A percentile compares a stretch with the other conserved stretches of the same genome.
phyloP scores from a whole-genome alignment of 75 land plant species.

The Cryptomeria japonica region DNA sequence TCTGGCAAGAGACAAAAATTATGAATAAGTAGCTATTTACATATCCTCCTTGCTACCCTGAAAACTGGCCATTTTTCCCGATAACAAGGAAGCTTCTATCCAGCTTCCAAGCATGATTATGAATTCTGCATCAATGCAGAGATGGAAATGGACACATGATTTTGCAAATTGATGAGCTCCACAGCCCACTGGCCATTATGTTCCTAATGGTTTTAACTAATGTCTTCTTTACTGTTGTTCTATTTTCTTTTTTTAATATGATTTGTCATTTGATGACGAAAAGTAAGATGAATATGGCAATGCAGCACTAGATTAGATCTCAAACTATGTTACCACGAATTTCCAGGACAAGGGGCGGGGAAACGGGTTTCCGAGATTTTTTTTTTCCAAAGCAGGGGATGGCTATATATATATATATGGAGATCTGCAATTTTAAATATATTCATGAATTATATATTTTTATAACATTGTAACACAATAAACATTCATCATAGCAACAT shows the following conservation, averaged over 20 bases:
- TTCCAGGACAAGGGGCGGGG: too few relatives aligned
- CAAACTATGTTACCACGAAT: too few relatives aligned
- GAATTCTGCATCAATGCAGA: neutral
- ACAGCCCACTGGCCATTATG: neutral
- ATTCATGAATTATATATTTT: too few relatives aligned
- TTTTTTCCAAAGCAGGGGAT: too few relatives aligned
- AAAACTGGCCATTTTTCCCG: neutral
- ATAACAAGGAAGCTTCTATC: neutral
- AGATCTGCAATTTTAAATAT: too few relatives aligned
- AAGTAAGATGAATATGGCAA: neutral
- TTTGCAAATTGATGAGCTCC: neutral
- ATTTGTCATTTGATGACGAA: neutral
- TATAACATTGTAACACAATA: too few relatives aligned
- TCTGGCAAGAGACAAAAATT: too few relatives aligned
- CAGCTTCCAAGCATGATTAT: neutral
- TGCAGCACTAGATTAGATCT: neutral
- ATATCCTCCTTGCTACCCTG: neutral
- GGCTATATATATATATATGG: too few relatives aligned
- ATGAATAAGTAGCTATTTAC: too few relatives aligned
- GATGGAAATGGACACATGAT: neutral
- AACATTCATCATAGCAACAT: too few relatives aligned
- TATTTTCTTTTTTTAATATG: too few relatives aligned
- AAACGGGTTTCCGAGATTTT: too few relatives aligned
- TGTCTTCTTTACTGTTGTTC: neutral
- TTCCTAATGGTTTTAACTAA: neutral